These are phyloP conservation scores for Omphalotus olearius DNA, from an alignment of 1,284 basidiomycete genomes.

Conservation along the genomic window DNA sequence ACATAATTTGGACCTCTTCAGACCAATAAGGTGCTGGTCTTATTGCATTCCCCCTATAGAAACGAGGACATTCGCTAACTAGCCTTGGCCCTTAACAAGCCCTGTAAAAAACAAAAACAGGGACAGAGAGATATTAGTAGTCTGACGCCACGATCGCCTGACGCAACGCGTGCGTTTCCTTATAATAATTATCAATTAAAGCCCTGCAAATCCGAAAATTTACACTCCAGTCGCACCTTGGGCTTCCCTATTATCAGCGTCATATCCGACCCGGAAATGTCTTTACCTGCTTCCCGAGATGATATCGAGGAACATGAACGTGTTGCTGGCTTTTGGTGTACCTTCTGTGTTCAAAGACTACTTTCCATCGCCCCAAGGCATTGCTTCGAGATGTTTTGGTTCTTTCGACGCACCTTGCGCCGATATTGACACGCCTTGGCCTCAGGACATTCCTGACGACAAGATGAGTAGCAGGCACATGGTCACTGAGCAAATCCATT, in stretches of 20 bases:
- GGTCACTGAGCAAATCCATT: background rate
- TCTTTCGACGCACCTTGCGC: conserved; percentile 16
- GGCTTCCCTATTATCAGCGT: conserved; percentile 1
- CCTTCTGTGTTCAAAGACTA: conserved; percentile 28
- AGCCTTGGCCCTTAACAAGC: too few relatives aligned
- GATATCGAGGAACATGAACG: conserved; percentile 33
- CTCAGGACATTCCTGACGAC: conserved; percentile 20
- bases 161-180: too few relatives aligned
- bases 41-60: too few relatives aligned
- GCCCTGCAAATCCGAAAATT: background rate
- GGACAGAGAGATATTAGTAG: too few relatives aligned
- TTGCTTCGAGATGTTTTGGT: conserved; percentile 16
- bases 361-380: conserved; percentile 26
- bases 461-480: background rate
- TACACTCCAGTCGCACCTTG: conserved; percentile 9
- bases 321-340: conserved; percentile 33
- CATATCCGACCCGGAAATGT: background rate
- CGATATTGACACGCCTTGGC: conserved; percentile 33
- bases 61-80: too few relatives aligned
- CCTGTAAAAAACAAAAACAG: too few relatives aligned
- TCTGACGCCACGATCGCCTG: too few relatives aligned
- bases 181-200: too few relatives aligned
- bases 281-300: conserved; percentile 5
- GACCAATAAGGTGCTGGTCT: too few relatives aligned
- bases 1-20: too few relatives aligned